Base-by-base conservation (phyloP, 495 filamentous ascomycete genomes). In the Cryomyces antarcticus region DNA sequence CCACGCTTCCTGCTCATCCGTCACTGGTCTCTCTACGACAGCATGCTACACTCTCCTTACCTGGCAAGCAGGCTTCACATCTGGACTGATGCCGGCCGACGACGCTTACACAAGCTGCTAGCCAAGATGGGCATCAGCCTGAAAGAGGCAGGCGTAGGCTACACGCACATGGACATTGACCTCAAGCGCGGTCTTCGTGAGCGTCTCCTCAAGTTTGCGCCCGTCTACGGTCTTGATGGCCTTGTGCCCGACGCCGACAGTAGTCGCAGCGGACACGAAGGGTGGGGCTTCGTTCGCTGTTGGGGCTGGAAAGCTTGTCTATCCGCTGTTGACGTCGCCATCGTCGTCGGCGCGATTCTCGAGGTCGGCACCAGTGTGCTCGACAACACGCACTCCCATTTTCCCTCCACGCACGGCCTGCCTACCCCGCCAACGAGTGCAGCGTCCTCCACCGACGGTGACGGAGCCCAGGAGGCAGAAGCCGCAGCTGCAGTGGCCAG, bases 161-260 rank as follows among this genome's bases (percentile, higher is more conserved):
- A 97, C 57, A 82, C 86, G 2, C 89, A 97, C 59, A 94, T 97
- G 85, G 92, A 97, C 56, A 88, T 96, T 81, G 77, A 89, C 53
- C 63, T 97, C 33, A 97, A 97, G 61, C 77, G 82, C 24, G 81
- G 80, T 9, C 63, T 97, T 24, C 76, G 87, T n/a, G 69, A 78
- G 40, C 79, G 88, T 38, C 66, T 97, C 2, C 68, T 93, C 33
- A 86, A 83, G 47, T 94, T 93, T 51, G 85, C 85, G 0, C 80
- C 84, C 2, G 62, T 86, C 46, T 96, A 95, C 58, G 85, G 87
- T 29, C 68, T 97, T 7, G 85, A 95, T 52, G 92, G 84, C 17
- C 70, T 97, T 39, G 86, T 96, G 3, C 88, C 87, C 4, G 62
- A 68, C 30, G 60, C 62, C 6, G 71, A 73, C 29, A 63, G 52